phyloP scores from a whole-genome alignment of 192 early-diverging fungal genomes.

The Coemansia umbellata region DNA sequence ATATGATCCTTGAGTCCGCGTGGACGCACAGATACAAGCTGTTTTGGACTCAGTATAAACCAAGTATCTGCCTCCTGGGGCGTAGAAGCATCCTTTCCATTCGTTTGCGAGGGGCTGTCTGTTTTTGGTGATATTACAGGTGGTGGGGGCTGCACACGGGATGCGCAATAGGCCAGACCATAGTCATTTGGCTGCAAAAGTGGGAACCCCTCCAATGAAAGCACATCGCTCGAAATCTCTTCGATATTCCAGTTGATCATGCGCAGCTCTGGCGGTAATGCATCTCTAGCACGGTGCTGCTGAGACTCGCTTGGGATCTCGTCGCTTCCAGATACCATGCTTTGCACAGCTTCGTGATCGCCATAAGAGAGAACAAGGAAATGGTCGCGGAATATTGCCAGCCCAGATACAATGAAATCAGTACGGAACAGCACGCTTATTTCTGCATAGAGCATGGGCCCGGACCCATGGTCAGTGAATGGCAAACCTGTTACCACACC shows the following conservation, averaged over 20 bases:
- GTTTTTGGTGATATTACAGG: not conserved
- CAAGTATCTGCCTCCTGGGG: conserved; percentile 67
- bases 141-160: not conserved
- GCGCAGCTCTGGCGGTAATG: conserved; percentile 84
- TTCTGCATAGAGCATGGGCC: conserved; percentile 47
- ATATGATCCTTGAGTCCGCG: conserved; percentile 92
- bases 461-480: not conserved
- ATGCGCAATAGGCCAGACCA: conserved; percentile 63
- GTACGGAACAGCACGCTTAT: conserved; percentile 55
- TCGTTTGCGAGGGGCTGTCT: not conserved
- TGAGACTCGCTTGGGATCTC: conserved; percentile 2
- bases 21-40: conserved; percentile 83
- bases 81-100: not conserved
- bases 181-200: conserved; percentile 95
- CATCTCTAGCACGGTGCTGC: conserved; percentile 24
- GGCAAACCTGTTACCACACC: not conserved
- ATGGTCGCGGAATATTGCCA: conserved; percentile 62
- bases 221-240: conserved; percentile 82
- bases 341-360: conserved; percentile 17
- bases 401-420: conserved; percentile 72
- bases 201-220: conserved; percentile 80
- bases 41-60: conserved; percentile 92
- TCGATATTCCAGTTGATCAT: conserved; percentile 79
- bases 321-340: not conserved
- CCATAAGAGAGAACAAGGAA: conserved; percentile 49